Percentiles rank a stretch among this genome's conserved stretches.
Conservation (phyloP, 2,329 filamentous ascomycete genomes). For the Aureobasidium musti region DNA sequence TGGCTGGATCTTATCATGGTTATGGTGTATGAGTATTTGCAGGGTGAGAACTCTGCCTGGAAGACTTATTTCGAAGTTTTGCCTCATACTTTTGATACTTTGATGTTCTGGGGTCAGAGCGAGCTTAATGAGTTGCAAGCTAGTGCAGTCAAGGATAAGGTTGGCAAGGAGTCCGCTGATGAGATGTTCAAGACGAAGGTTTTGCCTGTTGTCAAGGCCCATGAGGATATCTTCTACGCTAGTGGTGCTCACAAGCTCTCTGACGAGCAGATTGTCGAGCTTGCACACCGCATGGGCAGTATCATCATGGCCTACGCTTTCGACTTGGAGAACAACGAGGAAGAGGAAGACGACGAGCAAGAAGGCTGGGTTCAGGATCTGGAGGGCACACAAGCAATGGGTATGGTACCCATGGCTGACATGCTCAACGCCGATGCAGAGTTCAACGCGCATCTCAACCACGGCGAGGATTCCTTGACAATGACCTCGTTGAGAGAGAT, state of each 20-base stretch:
- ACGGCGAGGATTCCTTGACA: constrained; percentile 61
- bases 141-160: constrained; percentile 72
- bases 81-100: constrained; percentile 71
- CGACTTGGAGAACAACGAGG: constrained; percentile 63
- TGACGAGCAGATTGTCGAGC: constrained; percentile 53
- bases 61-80: constrained; percentile 75
- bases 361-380: constrained; percentile 52
- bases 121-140: constrained; percentile 75
- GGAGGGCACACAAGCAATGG: constrained; percentile 61
- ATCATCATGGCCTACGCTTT: constrained; percentile 94
- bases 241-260: constrained; percentile 43
- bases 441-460: constrained; percentile 66
- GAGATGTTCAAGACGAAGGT: constrained; percentile 63
- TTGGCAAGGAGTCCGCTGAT: constrained; percentile 73
- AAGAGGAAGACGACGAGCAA: constrained; percentile 60
- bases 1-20: constrained; percentile 68
- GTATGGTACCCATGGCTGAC: constrained; percentile 89
- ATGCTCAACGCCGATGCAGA: constrained; percentile 86
- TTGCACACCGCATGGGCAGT: constrained; percentile 80
- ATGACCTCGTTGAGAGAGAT: constrained; percentile 73
- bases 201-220: constrained; percentile 58
- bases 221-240: constrained; percentile 54
- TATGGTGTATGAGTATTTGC: constrained; percentile 74
- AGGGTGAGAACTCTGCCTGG: constrained; percentile 66
- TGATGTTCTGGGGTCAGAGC: constrained; percentile 81